Conservation (phyloP, 139 green algal genomes). For the Picochlorum costavermella region DNA sequence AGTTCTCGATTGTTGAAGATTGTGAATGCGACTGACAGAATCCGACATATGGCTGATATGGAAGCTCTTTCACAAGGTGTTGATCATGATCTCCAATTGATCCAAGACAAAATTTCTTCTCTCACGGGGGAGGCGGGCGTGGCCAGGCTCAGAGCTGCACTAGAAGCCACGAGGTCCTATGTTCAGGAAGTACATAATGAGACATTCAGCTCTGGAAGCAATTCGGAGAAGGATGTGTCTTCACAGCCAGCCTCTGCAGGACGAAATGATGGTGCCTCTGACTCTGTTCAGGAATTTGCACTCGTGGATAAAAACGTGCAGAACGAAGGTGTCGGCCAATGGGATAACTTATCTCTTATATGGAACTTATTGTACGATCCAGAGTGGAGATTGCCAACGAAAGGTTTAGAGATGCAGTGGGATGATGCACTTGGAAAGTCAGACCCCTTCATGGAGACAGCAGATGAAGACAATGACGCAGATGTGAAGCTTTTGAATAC, state of each 20-base stretch:
- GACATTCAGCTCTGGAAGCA: not conserved
- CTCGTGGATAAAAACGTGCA: too few species aligned
- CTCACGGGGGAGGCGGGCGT: constrained; percentile 52
- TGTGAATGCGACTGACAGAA: constrained; percentile 3
- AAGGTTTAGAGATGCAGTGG: constrained; percentile 49
- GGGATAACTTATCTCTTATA: constrained; percentile 42
- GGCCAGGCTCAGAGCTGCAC: constrained; percentile 59
- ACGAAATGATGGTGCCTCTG: not conserved
- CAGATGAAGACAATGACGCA: not conserved
- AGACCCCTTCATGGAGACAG: not conserved
- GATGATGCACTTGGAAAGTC: constrained; percentile 25
- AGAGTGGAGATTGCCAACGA: constrained; percentile 38
- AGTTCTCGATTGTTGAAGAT: constrained; percentile 41
- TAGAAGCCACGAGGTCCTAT: constrained; percentile 38
- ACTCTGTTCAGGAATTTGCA: not conserved
- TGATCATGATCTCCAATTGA: constrained; percentile 56
- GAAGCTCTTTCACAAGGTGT: constrained; percentile 56
- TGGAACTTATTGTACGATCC: constrained; percentile 69
- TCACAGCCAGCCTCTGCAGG: not conserved
- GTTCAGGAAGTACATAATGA: not conserved
- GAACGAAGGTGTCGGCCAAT: not conserved
- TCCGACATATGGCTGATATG: constrained; percentile 1
- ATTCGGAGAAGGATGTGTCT: not conserved
- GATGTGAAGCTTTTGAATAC: not conserved
- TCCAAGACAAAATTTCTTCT: constrained; percentile 51